Conservation (phyloP, 2,329 filamentous ascomycete genomes). For the Aspergillus pseudoterreus region DNA sequence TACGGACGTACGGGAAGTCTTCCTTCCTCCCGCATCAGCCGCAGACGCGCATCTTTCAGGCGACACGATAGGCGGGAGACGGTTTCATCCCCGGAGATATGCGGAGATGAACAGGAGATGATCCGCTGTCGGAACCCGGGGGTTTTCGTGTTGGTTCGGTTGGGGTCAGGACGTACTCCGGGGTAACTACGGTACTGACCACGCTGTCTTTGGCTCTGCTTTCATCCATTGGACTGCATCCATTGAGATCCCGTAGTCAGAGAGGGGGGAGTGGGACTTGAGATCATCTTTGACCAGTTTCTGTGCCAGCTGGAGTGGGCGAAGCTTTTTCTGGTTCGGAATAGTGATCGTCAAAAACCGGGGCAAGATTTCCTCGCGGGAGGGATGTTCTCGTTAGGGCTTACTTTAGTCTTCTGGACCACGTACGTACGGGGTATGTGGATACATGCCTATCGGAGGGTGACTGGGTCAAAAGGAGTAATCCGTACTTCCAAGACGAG, state of each 20-base stretch:
- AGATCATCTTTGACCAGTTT: constrained; percentile 1
- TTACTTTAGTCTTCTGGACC: not conserved
- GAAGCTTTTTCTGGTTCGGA: constrained; percentile 10
- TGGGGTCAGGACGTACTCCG: too few relatives aligned
- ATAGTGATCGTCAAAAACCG: constrained; percentile 6
- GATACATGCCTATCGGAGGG: too few relatives aligned
- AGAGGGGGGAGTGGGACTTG: not conserved
- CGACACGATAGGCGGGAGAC: not conserved
- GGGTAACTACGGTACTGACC: too few relatives aligned
- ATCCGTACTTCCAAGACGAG: not conserved
- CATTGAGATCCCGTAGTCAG: not conserved
- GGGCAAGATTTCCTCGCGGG: not conserved
- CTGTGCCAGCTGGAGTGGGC: not conserved
- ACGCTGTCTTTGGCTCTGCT: too few relatives aligned
- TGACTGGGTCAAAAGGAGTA: not conserved
- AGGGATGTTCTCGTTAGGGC: not conserved
- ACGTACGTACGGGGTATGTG: not conserved
- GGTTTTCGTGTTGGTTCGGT: not conserved
- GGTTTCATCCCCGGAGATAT: not conserved
- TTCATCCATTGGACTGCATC: too few relatives aligned
- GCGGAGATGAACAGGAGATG: not conserved
- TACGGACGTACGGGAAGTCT: not conserved
- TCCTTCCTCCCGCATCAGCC: not conserved
- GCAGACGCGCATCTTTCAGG: not conserved
- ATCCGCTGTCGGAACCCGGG: not conserved